Evolutionary conservation across 1,284 basidiomycete species (phyloP), one percentile per base, ranked within the genome.

Genomic region (Bjerkandera adusta): DNA sequence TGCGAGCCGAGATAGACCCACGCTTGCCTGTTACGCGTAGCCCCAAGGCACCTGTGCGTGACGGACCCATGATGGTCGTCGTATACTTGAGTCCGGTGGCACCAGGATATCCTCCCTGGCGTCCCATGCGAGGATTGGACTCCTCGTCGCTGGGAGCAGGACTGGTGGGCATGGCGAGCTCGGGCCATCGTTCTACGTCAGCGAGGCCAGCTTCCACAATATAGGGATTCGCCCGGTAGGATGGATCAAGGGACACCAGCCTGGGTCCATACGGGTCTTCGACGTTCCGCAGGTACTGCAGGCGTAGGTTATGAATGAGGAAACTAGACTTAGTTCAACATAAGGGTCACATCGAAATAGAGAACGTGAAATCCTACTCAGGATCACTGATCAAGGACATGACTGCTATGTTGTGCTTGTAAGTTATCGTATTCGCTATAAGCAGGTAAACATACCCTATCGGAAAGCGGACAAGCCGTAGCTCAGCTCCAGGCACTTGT

Each of bases 211-310:
- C 78, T 2, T 87, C 84, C 38, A 81, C 70, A 57, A 95, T 81
- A 65, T 95, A 92, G 1, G 89, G 84, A 59, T 94, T 94, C 7
- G 79, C 69, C 11, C 77, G 70, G 66, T 89, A 89, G 1, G 79
- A 74, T 1, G 81, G 79, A 60, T 81, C 83, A 42, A 96, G 74
- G 1, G 89, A 81, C 57, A 96, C 85, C 59, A 95, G 76, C 30
- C 88, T 80, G 4, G 81, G 72, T 5, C 88, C 90, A 59, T 90
- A 86, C 1, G 85, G 84, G 63, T 94, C 93, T 50, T 92, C 86
- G 32, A 92, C 82, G 56, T 87, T 82, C 49, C 92, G 85, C n/a
- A 97, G 74, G 60, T 95, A 92, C 15, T 86, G 83, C 24, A 97
- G 71, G 3, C 92, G 85, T 10, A 96, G 74, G 55, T 77, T 81